Evolutionary conservation across 148 eudicot genomes (phyloP), one percentile per base, ranked within the genome.

Genomic region (Vaccinium vitisidaea): DNA sequence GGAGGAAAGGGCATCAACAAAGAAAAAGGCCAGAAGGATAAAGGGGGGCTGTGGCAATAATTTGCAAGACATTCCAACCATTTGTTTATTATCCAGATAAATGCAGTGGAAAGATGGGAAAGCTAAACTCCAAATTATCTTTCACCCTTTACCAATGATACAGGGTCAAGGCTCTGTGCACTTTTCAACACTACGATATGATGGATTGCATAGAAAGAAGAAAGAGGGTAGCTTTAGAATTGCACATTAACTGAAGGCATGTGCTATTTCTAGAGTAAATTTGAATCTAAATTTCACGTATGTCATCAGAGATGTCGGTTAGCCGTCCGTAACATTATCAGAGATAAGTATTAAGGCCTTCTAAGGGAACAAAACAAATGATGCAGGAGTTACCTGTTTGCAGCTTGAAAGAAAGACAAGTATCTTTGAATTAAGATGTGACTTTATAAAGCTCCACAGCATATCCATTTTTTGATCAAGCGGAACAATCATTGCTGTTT

Each of bases 381-480:
- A 58, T 76, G 46, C 15, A n/a, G 21, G 27, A 70, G 52, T 69
- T 81, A 93, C 99, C 97, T 94, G 98, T 87, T 94, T 96, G 89
- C 97, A 91, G 88, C 89, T 94, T 25, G 98, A 92, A 85, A 96
- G 97, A 84, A 96, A 96, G 36, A 96, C 99, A 76, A 94, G 90
- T 80, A 94, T 93, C 89, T 91, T 92, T 46, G 98, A 94, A 56
- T 90, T 94, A 75, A 94, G 88, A 89, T 96, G 95, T 16, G 97
- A 88, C 88, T 93, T 96, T 5, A 96, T 83, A 81, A 96, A 96
- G 86, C 98, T 94, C 99, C 99, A 96, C 80, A 96, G 78, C 92
- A 94, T 89, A 82, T 96, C 97, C 16, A 96, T 83, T 82, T 96
- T 96, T 82, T 94, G 92, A 80, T 94, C 94, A 83, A 96, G 97